phyloP scores from a whole-genome alignment of 305 asterid species.

The Ilex paraguariensis region DNA sequence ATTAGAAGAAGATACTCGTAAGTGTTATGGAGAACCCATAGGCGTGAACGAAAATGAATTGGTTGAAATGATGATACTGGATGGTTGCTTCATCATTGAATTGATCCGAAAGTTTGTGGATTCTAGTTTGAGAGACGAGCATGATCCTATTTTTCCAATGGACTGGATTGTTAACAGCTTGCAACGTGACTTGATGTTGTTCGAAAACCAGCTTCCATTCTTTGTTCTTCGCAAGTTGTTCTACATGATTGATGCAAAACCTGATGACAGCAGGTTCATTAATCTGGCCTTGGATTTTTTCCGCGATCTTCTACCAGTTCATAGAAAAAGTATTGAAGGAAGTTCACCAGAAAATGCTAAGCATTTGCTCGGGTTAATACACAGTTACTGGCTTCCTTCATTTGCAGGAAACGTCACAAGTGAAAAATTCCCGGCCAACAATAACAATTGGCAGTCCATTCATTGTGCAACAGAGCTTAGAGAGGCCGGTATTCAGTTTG shows the following conservation, averaged over 20 bases:
- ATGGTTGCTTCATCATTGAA: conserved; percentile 22
- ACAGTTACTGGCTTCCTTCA: conserved; percentile 7
- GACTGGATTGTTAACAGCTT: conserved; percentile 7
- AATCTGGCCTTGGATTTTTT: conserved; percentile 5
- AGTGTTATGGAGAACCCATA: background rate
- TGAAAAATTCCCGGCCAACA: background rate
- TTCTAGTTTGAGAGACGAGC: too few relatives aligned
- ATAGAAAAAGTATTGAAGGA: background rate
- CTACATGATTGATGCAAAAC: conserved; percentile 12
- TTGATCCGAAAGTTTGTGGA: conserved; percentile 3
- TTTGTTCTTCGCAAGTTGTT: conserved; percentile 14
- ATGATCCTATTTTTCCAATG: background rate
- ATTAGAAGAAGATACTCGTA: too few relatives aligned
- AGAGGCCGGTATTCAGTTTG: too few relatives aligned
- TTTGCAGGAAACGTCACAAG: background rate
- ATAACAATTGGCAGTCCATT: too few relatives aligned
- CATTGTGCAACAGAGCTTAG: too few relatives aligned
- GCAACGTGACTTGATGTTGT: too few relatives aligned
- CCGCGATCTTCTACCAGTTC: conserved; percentile 14
- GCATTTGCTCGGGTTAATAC: conserved; percentile 24
- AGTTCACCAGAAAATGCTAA: conserved; percentile 2
- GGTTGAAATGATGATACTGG: too few relatives aligned
- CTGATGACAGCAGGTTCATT: too few relatives aligned
- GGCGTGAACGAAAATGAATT: conserved; percentile 2
- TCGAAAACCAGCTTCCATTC: conserved; percentile 20